Conservation (phyloP, 2,329 filamentous ascomycete genomes). For the Aspergillus sp. region DNA sequence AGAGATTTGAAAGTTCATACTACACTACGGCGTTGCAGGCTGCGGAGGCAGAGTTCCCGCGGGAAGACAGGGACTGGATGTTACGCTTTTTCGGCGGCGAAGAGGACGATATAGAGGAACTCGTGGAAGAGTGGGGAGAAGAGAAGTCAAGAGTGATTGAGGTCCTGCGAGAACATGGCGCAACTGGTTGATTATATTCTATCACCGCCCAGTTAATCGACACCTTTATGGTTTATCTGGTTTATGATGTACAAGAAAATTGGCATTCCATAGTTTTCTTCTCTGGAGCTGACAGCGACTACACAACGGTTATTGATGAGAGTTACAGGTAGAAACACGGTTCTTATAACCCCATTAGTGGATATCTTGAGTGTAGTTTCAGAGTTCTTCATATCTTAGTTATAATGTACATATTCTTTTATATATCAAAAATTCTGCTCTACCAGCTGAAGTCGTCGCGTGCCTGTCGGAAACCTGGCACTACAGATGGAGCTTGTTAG, state of each 20-base stretch:
- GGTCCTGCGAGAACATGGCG: background rate
- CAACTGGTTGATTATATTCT: background rate
- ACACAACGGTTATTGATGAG: no score
- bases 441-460: conserved; percentile 16
- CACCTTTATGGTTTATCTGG: no score
- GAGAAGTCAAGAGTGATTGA: background rate
- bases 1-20: background rate
- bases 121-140: background rate
- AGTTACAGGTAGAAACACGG: no score
- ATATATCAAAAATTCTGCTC: background rate
- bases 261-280: no score
- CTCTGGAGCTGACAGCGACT: no score
- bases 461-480: conserved; percentile 24
- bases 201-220: no score
- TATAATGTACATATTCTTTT: background rate
- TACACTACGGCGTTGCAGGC: background rate
- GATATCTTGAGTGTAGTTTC: no score
- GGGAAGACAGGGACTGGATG: background rate
- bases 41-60: background rate
- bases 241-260: no score
- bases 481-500: conserved; percentile 13
- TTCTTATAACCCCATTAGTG: no score
- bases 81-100: background rate
- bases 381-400: no score
- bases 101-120: background rate